Evolutionary conservation across 768 basidiomycete genomes (phyloP).

Genomic region (Hericium rajendrae): DNA sequence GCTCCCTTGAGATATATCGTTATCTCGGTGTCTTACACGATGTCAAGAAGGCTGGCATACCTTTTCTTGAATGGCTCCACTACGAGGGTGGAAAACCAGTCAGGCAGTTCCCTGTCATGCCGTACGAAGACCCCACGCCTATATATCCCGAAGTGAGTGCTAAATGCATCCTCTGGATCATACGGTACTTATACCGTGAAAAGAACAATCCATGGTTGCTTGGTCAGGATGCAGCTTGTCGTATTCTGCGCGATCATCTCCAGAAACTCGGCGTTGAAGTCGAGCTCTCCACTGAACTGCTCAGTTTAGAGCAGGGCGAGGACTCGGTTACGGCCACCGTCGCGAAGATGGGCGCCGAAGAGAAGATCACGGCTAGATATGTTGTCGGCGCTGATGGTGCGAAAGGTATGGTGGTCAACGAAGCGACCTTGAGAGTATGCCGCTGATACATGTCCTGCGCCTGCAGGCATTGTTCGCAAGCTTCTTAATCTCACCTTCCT

Average conservation of each 20-base stretch:
- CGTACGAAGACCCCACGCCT: neutral
- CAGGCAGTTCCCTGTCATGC: neutral
- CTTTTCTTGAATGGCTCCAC: neutral
- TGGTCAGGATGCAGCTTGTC: neutral
- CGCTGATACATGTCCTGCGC: neutral
- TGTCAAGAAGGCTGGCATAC: neutral
- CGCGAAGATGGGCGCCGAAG: neutral
- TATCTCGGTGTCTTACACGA: neutral
- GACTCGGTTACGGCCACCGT: neutral
- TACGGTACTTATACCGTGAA: neutral
- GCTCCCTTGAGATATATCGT: constrained; percentile 1
- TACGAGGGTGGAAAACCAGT: neutral
- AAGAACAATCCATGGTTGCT: neutral
- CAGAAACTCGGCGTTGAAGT: neutral
- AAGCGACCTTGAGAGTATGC: too few relatives aligned
- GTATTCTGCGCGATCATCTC: neutral
- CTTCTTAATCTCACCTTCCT: neutral
- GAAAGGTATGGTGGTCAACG: neutral
- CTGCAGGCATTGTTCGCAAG: constrained; percentile 1
- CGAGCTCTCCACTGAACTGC: neutral
- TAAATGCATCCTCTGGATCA: too few relatives aligned
- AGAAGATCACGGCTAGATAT: neutral
- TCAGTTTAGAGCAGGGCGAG: neutral
- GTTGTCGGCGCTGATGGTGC: constrained; percentile 4
- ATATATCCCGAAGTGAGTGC: neutral